Base-by-base conservation (phyloP, 306 rosid species). In the Cucurbita argyrosperma region DNA sequence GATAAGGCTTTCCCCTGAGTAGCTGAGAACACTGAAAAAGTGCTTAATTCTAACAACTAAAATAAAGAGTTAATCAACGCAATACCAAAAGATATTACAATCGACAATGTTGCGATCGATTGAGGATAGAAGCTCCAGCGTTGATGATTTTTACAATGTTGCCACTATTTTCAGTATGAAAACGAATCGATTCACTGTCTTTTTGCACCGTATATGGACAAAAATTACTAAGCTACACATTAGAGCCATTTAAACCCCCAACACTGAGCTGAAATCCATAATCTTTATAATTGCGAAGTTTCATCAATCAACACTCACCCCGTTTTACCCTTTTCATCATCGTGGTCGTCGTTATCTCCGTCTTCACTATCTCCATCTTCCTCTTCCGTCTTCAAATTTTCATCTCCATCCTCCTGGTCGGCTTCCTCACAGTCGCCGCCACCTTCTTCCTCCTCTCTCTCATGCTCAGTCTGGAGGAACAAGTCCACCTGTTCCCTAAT, bases 401-500 rank as follows among this genome's bases (percentile, higher is more conserved):
- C 80, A 15, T 19, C 83, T 1, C 71, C 83, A 5, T 68, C 82
- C 2, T 39, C 70, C 45, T 83, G 84, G 14, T 18, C 76, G 16
- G 72, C 80, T 51, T 79, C 79, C 14, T 56, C 52, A 3, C 76
- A 55, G 13, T 19, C 76, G 14, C 8, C 71, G 7, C 7, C 11
- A 45, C 76, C 76, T 6, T 39, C 76, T 53, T 69, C 74, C 10
- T 54, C 75, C 4, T 60, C 55, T 70, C 42, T 76, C 52, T 71
- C 77, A 30, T 78, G 84, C 76, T 81, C 85, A 76, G 77, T 71
- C 47, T 86, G 88, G 65, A 90, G 88, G 80, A 88, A 90, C 74
- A 84, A 65, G 88, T 86, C 92, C 5, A 90, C 89, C 79, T 90
- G 96, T 46, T 88, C 89, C 74, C 96, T 68, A 0, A 90, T 88